Percentiles rank a stretch among this genome's conserved stretches.
phyloP scores from a whole-genome alignment of 371 early-diverging fungal genomes.

The Parasitella parasitica region DNA sequence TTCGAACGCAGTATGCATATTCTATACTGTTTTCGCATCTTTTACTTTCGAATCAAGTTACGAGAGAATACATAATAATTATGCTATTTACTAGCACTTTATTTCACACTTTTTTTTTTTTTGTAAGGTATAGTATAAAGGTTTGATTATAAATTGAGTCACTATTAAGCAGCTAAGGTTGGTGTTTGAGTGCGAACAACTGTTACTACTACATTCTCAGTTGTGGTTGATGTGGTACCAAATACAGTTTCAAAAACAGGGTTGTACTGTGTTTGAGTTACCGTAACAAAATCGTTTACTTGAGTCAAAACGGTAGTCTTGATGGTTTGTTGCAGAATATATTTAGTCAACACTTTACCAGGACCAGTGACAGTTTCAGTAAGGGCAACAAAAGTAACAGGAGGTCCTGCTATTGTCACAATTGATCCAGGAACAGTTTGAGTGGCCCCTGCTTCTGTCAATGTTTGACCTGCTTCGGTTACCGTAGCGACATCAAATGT shows the following conservation, averaged over 20 bases:
- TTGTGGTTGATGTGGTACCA: not conserved
- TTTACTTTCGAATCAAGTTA: too few species aligned
- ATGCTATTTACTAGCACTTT: too few species aligned
- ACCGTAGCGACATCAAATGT: not conserved
- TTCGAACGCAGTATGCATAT: too few species aligned
- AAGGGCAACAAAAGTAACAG: not conserved
- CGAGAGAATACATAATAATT: too few species aligned
- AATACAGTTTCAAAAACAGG: not conserved
- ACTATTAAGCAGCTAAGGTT: not conserved
- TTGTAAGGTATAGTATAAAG: too few species aligned
- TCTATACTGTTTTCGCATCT: too few species aligned
- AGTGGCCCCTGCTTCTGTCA: not conserved
- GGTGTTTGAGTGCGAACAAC: not conserved
- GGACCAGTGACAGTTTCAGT: not conserved
- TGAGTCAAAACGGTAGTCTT: not conserved
- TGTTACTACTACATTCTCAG: not conserved
- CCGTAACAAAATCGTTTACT: not conserved
- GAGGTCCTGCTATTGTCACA: not conserved
- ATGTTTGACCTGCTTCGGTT: not conserved
- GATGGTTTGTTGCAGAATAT: not conserved
- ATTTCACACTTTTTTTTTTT: too few species aligned
- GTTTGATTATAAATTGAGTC: too few species aligned
- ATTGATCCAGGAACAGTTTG: not conserved
- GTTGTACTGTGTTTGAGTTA: not conserved
- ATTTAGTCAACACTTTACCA: not conserved